Conservation (phyloP, 495 filamentous ascomycete genomes). For the Aspergillus avenaceus region DNA sequence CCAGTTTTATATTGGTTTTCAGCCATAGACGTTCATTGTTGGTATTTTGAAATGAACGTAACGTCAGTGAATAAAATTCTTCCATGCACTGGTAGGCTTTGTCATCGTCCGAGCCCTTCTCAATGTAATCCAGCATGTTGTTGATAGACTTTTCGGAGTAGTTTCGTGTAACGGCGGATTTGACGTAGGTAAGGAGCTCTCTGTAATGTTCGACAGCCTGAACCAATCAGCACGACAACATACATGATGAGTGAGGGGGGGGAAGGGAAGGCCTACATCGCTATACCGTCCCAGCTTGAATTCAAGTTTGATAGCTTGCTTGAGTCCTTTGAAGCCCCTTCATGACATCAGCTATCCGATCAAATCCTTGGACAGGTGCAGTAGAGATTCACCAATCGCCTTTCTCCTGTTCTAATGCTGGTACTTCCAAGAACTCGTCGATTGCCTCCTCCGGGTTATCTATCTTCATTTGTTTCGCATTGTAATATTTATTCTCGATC, state of each 20-base stretch:
- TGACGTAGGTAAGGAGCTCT: slow-evolving; percentile 95
- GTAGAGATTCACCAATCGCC: slow-evolving; percentile 68
- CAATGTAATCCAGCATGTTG: slow-evolving; percentile 98
- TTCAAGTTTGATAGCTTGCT: slow-evolving; percentile 96
- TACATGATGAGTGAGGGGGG: not conserved
- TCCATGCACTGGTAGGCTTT: slow-evolving; percentile 85
- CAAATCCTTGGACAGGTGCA: not conserved
- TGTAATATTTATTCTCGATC: slow-evolving; percentile 99
- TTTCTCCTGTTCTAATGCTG: slow-evolving; percentile 80
- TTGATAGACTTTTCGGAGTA: slow-evolving; percentile 99
- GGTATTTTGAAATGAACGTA: slow-evolving; percentile 91
- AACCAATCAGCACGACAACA: slow-evolving; percentile 10
- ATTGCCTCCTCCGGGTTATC: slow-evolving; percentile 84
- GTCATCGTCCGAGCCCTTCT: slow-evolving; percentile 82
- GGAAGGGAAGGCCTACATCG: slow-evolving; percentile 52
- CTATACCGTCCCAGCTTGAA: slow-evolving; percentile 83
- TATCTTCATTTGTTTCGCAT: slow-evolving; percentile 93
- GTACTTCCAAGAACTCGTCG: slow-evolving; percentile 84
- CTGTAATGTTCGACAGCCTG: slow-evolving; percentile 93
- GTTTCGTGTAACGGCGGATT: slow-evolving; percentile 93
- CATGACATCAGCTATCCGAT: slow-evolving; percentile 14
- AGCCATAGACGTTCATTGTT: slow-evolving; percentile 98
- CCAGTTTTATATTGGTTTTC: slow-evolving; percentile 97
- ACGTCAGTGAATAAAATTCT: slow-evolving; percentile 88
- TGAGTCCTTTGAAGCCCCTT: slow-evolving; percentile 94